Conservation (phyloP, 2,329 filamentous ascomycete species). For the Bipolaris victoriae region DNA sequence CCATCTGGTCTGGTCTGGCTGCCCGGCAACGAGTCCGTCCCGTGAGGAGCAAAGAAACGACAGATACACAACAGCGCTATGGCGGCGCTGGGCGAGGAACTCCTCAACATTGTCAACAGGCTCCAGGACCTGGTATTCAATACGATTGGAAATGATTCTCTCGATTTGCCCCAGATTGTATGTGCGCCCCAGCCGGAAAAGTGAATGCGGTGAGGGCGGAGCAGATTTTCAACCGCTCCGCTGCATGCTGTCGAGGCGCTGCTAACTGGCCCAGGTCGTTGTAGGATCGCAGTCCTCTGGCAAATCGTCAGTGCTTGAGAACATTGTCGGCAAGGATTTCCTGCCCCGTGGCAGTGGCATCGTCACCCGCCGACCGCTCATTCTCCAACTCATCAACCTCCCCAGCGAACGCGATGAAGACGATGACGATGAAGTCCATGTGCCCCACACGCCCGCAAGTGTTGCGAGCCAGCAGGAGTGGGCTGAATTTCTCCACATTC, state of each 20-base stretch:
- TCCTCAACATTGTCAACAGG: constrained; percentile 96
- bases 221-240: constrained; percentile 13
- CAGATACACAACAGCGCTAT: constrained; percentile 58
- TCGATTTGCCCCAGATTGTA: constrained; percentile 98
- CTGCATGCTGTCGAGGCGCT: background rate
- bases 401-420: constrained; percentile 74
- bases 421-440: constrained; percentile 64
- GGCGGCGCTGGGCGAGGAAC: constrained; percentile 94
- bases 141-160: constrained; percentile 97
- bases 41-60: constrained; percentile 26
- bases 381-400: constrained; percentile 97
- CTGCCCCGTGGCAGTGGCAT: constrained; percentile 95
- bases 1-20: constrained; percentile 32
- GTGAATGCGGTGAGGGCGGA: constrained; percentile 20
- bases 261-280: constrained; percentile 72
- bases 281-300: constrained; percentile 98
- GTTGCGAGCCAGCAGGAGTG: constrained; percentile 74
- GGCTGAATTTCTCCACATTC: constrained; percentile 97
- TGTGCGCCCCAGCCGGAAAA: constrained; percentile 59
- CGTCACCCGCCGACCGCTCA: constrained; percentile 90
- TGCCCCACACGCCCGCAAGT: constrained; percentile 78
- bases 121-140: constrained; percentile 99
- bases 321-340: constrained; percentile 97
- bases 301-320: constrained; percentile 98
- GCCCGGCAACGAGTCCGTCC: constrained; percentile 29